Conservation (phyloP, 2,329 filamentous ascomycete species). For the Domatiomyces globalis region DNA sequence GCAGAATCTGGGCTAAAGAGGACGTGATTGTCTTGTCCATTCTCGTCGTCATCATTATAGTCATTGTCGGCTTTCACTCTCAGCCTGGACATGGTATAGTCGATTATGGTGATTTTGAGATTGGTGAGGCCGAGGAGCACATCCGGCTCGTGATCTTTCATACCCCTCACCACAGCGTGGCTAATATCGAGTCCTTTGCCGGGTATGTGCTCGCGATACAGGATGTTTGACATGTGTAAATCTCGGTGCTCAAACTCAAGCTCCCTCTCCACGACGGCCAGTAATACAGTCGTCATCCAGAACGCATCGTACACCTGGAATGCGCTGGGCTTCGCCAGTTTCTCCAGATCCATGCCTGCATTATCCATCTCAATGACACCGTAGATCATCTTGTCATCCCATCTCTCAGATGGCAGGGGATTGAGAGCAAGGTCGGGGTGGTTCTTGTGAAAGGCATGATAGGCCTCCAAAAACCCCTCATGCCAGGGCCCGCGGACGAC, state of each 20-base stretch:
- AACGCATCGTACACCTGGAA: slow-evolving; percentile 49
- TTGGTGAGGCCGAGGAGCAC: slow-evolving; percentile 37
- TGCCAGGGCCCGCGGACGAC: slow-evolving; percentile 45
- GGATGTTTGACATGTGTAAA: slow-evolving; percentile 53
- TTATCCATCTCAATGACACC: slow-evolving; percentile 53
- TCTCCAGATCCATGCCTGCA: slow-evolving; percentile 45
- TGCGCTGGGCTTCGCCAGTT: slow-evolving; percentile 27
- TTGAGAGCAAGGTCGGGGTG: background rate
- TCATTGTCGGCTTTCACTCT: slow-evolving; percentile 24
- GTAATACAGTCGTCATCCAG: slow-evolving; percentile 49
- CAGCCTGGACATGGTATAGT: slow-evolving; percentile 54
- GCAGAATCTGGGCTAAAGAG: slow-evolving; percentile 7
- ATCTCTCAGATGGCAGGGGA: slow-evolving; percentile 30
- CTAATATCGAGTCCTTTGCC: slow-evolving; percentile 24
- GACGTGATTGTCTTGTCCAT: slow-evolving; percentile 2
- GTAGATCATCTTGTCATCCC: slow-evolving; percentile 45
- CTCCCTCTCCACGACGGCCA: slow-evolving; percentile 47
- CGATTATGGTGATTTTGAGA: slow-evolving; percentile 50
- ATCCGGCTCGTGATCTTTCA: slow-evolving; percentile 20
- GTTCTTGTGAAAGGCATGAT: slow-evolving; percentile 19
- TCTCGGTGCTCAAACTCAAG: slow-evolving; percentile 53
- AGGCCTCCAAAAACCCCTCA: slow-evolving; percentile 33
- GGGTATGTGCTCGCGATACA: slow-evolving; percentile 32
- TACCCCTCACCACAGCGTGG: slow-evolving; percentile 20
- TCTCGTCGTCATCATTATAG: background rate